Evolutionary conservation across 805 yeast species (phyloP), one percentile per base, ranked within the genome.

Genomic region (Torulaspora microellipsoides): DNA sequence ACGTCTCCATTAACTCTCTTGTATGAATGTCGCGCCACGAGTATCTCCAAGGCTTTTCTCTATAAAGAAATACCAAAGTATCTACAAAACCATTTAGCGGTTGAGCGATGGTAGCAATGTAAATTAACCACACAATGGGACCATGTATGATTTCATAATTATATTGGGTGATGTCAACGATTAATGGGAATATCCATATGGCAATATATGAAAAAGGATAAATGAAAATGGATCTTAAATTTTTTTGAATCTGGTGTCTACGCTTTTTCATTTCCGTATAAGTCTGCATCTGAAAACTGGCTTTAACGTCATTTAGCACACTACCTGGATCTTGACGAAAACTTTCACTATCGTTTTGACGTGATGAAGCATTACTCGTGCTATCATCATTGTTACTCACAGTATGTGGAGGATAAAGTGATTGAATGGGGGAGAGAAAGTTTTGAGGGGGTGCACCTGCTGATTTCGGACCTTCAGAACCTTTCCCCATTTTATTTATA

Each of bases 151-250:
- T 59, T 44, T 76, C 79, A 52, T 72, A 67, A 31, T 70, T 67
- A 52, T 74, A 68, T 55, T 76, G 80, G 8, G 86, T 71, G 43
- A 79, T 70, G 54, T 83, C 85, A 29, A 78, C 70, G 4, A 82
- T 74, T 47, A 86, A 76, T 1, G 96, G 96, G 51, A 85, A 81
- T 15, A 83, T 58, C 97, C 97, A 89, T 36, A 88, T 64, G 23
- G 84, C 70, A 45, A 87, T 71, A 62, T 87, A 89, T 2, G 95
- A 83, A 33, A 83, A 67, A 3, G 97, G 97, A 59, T 89, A 89
- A 36, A 89, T 72, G 63, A 89, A 87, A 37, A 89, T 82, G 27
- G 83, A 73, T 55, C 80, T 80, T 75, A 86, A 80, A 65, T 89
- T 95, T 44, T 80, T 79, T 59, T 83, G 80, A 39, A 89, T 85